Base-by-base conservation (phyloP, 2,329 filamentous ascomycete genomes). In the Thelonectria discophora region DNA sequence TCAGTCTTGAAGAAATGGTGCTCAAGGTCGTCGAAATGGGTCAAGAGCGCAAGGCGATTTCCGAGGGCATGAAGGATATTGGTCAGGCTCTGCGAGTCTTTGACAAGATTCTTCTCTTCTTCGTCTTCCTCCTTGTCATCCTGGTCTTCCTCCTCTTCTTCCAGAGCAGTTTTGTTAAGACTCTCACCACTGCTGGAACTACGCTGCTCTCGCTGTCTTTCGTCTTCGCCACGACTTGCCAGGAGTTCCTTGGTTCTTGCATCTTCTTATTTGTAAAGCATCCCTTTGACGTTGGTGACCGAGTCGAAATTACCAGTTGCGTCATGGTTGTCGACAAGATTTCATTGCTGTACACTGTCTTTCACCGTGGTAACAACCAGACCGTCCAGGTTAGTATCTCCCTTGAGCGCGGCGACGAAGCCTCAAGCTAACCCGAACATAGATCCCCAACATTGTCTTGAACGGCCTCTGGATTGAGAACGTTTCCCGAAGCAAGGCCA, bases 201-300 rank as follows among this genome's bases (percentile, higher is more conserved):
- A 90, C 95, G 0, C 84, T 99, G 43, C 87, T 99, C 10, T 98
- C 94, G 6, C 82, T 98, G n/a, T 97, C 94, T 4, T 99, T 99
- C 80, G 90, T 97, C 69, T 98, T 99, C 76, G 90, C 94, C 21
- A 90, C 90, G 58, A 97, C 94, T 1, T 90, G 90, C 3, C 94
- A 97, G 78, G 95, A 99, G 77, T 91, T 99, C 65, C 86, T 99
- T n/a, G 94, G 94, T 72, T 97, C 94, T 39, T 98, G 94, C 81
- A 97, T 99, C 73, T 99, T 99, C 82, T 82, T 99, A 1, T 99
- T 99, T 72, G 93, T 98, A 81, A 99, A 99, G 82, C 95, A 99
- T 76, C 94, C 95, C 0, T 98, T 91, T 76, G 95, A 99, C 75
- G 93, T 98, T 20, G 94, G 94, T 63, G 95, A 99, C 76, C 90